These are phyloP conservation scores for Beauveria caledonica DNA, from an alignment of 2,329 filamentous ascomycete genomes.

Conservation along the genomic window DNA sequence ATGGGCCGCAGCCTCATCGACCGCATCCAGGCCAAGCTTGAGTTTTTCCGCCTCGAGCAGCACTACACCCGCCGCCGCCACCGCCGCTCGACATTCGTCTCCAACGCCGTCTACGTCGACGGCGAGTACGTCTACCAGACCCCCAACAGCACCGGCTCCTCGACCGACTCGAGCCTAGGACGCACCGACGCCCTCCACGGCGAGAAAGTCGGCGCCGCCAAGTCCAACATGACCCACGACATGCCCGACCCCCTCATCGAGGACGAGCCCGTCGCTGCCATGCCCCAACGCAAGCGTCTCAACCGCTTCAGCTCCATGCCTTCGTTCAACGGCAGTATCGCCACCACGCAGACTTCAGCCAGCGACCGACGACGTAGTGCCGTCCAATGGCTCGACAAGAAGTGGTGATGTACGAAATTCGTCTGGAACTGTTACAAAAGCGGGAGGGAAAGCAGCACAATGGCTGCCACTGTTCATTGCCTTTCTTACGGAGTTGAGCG, in stretches of 20 bases:
- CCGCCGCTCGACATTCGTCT: slow-evolving; percentile 81
- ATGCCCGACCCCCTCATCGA: slow-evolving; percentile 16
- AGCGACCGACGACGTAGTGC: slow-evolving; percentile 8
- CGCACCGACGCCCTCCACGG: slow-evolving; percentile 30
- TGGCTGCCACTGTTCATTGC: neutral
- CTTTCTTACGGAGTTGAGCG: slow-evolving; percentile 9
- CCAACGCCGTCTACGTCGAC: slow-evolving; percentile 85
- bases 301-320: slow-evolving; percentile 50
- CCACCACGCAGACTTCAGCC: neutral
- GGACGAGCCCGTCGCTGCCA: slow-evolving; percentile 15
- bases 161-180: slow-evolving; percentile 34
- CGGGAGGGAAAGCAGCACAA: neutral
- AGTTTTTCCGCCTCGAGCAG: slow-evolving; percentile 92
- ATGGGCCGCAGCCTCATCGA: slow-evolving; percentile 48
- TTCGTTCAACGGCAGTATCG: slow-evolving; percentile 34
- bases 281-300: slow-evolving; percentile 38
- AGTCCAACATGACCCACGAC: slow-evolving; percentile 20
- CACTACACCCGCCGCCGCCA: slow-evolving; percentile 83
- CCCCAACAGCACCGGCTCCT: slow-evolving; percentile 50
- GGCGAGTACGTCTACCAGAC: slow-evolving; percentile 86
- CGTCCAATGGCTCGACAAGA: slow-evolving; percentile 9
- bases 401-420: neutral
- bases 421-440: neutral
- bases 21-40: slow-evolving; percentile 61
- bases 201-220: slow-evolving; percentile 21